Conservation (phyloP, 2,329 filamentous ascomycete species). For the Diaporthe velutina region DNA sequence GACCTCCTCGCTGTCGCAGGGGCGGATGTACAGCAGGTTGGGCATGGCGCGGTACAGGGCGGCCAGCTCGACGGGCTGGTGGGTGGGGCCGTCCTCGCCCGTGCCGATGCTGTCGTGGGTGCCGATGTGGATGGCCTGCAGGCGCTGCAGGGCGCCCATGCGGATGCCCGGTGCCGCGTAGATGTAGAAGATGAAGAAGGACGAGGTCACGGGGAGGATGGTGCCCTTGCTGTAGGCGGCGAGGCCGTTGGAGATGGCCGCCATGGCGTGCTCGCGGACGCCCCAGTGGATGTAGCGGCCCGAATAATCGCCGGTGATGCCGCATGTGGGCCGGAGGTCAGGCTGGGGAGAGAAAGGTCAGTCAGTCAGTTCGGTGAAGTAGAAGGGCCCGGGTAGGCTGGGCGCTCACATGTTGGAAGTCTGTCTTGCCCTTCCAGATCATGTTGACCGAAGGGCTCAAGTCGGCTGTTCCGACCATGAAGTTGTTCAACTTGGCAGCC, state of each 20-base stretch:
- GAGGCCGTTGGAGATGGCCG: slow-evolving; percentile 68
- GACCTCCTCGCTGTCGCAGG: slow-evolving; percentile 65
- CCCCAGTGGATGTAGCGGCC: slow-evolving; percentile 72
- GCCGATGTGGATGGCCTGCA: slow-evolving; percentile 64
- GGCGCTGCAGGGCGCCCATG: slow-evolving; percentile 64
- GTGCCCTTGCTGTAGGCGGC: slow-evolving; percentile 66
- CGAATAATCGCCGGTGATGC: slow-evolving; percentile 59
- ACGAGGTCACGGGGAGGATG: slow-evolving; percentile 65
- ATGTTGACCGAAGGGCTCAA: slow-evolving; percentile 62
- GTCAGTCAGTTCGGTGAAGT: neutral
- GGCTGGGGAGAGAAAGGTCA: slow-evolving; percentile 35
- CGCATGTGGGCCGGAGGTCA: slow-evolving; percentile 41
- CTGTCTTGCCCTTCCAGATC: slow-evolving; percentile 62
- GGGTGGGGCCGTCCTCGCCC: slow-evolving; percentile 68
- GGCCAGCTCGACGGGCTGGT: slow-evolving; percentile 66
- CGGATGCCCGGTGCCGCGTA: slow-evolving; percentile 63
- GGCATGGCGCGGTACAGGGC: slow-evolving; percentile 67
- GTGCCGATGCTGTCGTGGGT: slow-evolving; percentile 68
- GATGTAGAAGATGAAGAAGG: slow-evolving; percentile 71
- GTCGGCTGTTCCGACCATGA: slow-evolving; percentile 63
- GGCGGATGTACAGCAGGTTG: slow-evolving; percentile 65
- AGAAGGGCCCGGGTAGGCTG: neutral
- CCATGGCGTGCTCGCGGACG: slow-evolving; percentile 74
- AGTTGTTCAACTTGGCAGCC: slow-evolving; percentile 53
- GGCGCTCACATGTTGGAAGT: slow-evolving; percentile 62